These are phyloP conservation scores for Chenopodium formosanum DNA, from an alignment of 148 eudicot species.

Conservation along the genomic window DNA sequence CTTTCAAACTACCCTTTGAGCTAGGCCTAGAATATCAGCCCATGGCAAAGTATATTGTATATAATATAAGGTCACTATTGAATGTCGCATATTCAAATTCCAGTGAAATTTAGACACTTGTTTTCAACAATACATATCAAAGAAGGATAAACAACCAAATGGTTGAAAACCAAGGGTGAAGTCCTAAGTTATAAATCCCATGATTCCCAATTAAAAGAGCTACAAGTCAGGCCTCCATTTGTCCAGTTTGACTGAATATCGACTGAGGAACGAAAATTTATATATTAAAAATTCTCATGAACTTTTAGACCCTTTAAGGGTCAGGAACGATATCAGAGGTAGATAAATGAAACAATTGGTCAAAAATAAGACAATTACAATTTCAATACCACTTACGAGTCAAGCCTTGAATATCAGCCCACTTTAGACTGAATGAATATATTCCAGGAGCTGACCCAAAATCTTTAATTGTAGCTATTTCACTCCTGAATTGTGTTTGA, in stretches of 20 bases:
- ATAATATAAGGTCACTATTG: not conserved
- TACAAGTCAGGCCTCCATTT: not conserved
- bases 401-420: conserved; percentile 65
- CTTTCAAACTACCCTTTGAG: not conserved
- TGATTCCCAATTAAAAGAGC: not conserved
- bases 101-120: not conserved
- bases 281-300: not conserved
- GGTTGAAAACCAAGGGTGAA: not conserved
- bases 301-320: not conserved
- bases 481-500: conserved; percentile 43
- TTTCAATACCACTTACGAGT: conserved; percentile 49
- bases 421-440: conserved; percentile 65
- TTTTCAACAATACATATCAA: not conserved
- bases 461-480: conserved; percentile 37
- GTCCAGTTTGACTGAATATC: not conserved
- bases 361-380: not conserved
- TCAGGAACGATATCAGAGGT: not conserved
- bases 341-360: not conserved
- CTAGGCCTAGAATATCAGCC: not conserved
- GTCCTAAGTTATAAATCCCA: not conserved
- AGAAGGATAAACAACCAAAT: not conserved
- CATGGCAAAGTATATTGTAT: not conserved
- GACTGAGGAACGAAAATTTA: no score
- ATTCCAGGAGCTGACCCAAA: conserved; percentile 56
- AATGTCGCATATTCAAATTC: not conserved